These are phyloP conservation scores for Chalciporus pseudorubinellus DNA, from an alignment of 768 basidiomycete species.

Conservation along the genomic window DNA sequence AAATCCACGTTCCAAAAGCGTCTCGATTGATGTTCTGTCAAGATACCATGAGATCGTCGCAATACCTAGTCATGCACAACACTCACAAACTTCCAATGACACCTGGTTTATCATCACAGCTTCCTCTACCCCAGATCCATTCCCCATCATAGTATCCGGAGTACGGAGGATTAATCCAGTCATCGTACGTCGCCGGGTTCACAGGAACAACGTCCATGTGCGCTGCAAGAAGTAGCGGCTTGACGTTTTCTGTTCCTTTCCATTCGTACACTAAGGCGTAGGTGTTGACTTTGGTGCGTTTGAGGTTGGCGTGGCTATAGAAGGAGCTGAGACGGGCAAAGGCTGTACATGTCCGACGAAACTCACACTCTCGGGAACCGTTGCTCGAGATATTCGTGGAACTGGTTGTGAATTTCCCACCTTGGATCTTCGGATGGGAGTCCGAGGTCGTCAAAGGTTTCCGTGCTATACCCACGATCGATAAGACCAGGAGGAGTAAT, in stretches of 20 bases:
- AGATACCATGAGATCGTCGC: not conserved
- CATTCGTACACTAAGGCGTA: conserved; percentile 62
- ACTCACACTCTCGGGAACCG: conserved; percentile 63
- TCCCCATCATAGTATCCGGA: conserved; percentile 46
- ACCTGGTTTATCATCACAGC: conserved; percentile 43
- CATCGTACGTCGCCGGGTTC: conserved; percentile 39
- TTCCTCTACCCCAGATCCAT: conserved; percentile 49
- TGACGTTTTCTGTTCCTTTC: conserved; percentile 51
- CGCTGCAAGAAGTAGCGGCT: conserved; percentile 53
- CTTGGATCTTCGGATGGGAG: conserved; percentile 47
- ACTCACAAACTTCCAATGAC: conserved; percentile 36
- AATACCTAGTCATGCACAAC: no score
- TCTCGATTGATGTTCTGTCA: conserved; percentile 26
- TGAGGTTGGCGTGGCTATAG: conserved; percentile 44
- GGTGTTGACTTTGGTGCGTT: conserved; percentile 56
- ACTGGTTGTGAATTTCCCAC: conserved; percentile 29
- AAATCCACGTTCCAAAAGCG: conserved; percentile 29
- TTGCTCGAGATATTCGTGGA: conserved; percentile 28
- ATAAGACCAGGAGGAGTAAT: not conserved
- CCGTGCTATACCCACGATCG: conserved; percentile 42
- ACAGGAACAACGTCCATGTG: conserved; percentile 55
- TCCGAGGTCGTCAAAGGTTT: conserved; percentile 50
- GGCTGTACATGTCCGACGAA: not conserved
- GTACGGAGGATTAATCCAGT: conserved; percentile 51
- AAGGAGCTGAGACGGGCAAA: not conserved